A percentile compares a stretch with the other conserved stretches of the same genome.
Conservation (phyloP, 129 eudicot species). For the Flaveria bidentis region DNA sequence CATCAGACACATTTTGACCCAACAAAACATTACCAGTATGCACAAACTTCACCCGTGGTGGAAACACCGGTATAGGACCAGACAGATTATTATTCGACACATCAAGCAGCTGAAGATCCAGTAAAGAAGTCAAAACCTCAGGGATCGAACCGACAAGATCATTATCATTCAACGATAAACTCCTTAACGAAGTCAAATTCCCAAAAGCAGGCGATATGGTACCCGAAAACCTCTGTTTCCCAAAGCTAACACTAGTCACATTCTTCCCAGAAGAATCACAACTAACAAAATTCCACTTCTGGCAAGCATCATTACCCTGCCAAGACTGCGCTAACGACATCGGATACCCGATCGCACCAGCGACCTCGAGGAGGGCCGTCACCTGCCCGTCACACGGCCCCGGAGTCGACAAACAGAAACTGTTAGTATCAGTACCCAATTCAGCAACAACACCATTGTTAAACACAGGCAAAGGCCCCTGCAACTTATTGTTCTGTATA, state of each 20-base stretch:
- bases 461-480: constrained; percentile 9
- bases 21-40: neutral
- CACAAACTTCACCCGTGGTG: constrained; percentile 4
- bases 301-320: constrained; percentile 18
- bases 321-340: constrained; percentile 3
- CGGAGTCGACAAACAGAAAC: neutral
- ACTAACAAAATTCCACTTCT: neutral
- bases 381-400: constrained; percentile 13
- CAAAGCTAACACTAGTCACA: constrained; percentile 5
- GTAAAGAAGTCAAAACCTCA: constrained; percentile 7
- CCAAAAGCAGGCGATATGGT: neutral
- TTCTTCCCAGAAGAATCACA: constrained; percentile 12
- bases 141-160: constrained; percentile 10
- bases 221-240: neutral
- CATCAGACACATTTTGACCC: neutral
- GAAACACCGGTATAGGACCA: constrained; percentile 5
- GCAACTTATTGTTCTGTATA: neutral
- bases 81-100: constrained; percentile 26
- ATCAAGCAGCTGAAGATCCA: constrained; percentile 7
- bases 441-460: constrained; percentile 7
- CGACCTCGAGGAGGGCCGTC: constrained; percentile 6
- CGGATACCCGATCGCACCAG: constrained; percentile 1
- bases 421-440: neutral
- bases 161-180: constrained; percentile 1
- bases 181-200: neutral